These are phyloP conservation scores for Dendrocalamus latiflorus DNA, from an alignment of 202 grass and related monocot genomes.

Conservation along the genomic window DNA sequence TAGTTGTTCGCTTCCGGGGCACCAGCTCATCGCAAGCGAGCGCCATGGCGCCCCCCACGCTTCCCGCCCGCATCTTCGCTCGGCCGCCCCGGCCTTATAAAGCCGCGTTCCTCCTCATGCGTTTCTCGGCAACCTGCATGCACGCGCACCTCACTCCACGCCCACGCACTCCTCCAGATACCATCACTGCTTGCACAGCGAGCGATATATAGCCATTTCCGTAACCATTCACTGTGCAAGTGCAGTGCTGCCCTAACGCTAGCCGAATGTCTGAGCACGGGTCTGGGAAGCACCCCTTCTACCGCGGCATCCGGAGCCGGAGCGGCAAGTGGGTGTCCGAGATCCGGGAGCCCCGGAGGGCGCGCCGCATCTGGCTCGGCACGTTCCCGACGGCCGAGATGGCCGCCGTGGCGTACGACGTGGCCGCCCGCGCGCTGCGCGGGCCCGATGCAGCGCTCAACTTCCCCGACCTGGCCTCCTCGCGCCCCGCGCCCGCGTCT, in stretches of 20 bases:
- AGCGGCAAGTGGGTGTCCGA: conserved; percentile 96
- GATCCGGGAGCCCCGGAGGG: conserved; percentile 86
- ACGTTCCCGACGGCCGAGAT: conserved; percentile 86
- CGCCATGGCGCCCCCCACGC: conserved; percentile 29
- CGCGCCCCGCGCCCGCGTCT: conserved; percentile 45
- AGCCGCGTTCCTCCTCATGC: conserved; percentile 13
- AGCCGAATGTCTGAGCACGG: conserved; percentile 11
- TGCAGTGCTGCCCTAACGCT: conserved; percentile 1
- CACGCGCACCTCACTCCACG: background rate
- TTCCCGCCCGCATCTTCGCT: background rate
- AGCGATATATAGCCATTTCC: background rate
- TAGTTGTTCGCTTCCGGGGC: background rate
- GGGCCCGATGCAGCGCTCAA: conserved; percentile 70
- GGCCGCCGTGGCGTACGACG: conserved; percentile 88
- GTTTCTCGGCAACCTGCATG: conserved; percentile 22
- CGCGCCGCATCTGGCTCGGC: conserved; percentile 89
- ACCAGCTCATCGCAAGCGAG: conserved; percentile 40
- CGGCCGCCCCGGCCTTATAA: conserved; percentile 33
- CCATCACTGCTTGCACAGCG: background rate
- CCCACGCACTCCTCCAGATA: background rate
- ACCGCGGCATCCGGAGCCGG: conserved; percentile 79
- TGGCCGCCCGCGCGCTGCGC: conserved; percentile 62
- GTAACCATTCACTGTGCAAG: background rate
- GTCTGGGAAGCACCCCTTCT: conserved; percentile 53
- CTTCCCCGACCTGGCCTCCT: conserved; percentile 53